Evolutionary conservation across 108 stramenopile genomes (phyloP).

Genomic region (Nitzschia sp.): DNA sequence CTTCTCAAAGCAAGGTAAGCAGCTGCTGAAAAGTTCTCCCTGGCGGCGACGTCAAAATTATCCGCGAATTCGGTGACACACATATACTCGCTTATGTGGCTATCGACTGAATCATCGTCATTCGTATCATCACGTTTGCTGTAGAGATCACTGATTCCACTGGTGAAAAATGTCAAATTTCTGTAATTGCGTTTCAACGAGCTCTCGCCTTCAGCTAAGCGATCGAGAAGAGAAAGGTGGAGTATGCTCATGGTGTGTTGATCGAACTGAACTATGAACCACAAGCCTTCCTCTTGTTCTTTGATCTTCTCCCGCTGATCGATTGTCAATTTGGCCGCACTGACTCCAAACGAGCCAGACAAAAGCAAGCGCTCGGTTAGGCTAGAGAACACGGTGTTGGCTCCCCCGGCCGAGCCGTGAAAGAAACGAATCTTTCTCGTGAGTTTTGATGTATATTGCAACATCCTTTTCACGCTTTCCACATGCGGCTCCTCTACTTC

Average conservation of each 20-base stretch:
- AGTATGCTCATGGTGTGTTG: constrained; percentile 62
- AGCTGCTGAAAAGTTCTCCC: constrained; percentile 54
- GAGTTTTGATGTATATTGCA: constrained; percentile 59
- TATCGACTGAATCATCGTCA: constrained; percentile 47
- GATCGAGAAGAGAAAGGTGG: constrained; percentile 43
- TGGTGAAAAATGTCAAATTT: constrained; percentile 64
- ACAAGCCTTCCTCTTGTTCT: constrained; percentile 45
- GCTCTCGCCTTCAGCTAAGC: constrained; percentile 10
- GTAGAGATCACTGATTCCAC: constrained; percentile 70
- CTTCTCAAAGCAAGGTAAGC: constrained; percentile 62
- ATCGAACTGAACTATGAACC: constrained; percentile 71
- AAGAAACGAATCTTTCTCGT: constrained; percentile 67
- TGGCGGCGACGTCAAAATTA: constrained; percentile 48
- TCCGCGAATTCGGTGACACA: constrained; percentile 54
- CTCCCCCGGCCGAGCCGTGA: constrained; percentile 22
- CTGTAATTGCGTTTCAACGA: constrained; percentile 21
- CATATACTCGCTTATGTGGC: constrained; percentile 55
- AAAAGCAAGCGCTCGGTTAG: constrained; percentile 51
- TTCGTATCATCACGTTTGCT: constrained; percentile 57
- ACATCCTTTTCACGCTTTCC: constrained; percentile 57
- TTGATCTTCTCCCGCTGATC: constrained; percentile 26
- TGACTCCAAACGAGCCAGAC: constrained; percentile 44
- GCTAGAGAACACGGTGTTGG: constrained; percentile 47
- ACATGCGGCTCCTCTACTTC: constrained; percentile 26
- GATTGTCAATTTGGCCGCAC: constrained; percentile 52